Evolutionary conservation across 2,329 filamentous ascomycete genomes (phyloP), one percentile per base, ranked within the genome.

Genomic region (Fusarium sp.): DNA sequence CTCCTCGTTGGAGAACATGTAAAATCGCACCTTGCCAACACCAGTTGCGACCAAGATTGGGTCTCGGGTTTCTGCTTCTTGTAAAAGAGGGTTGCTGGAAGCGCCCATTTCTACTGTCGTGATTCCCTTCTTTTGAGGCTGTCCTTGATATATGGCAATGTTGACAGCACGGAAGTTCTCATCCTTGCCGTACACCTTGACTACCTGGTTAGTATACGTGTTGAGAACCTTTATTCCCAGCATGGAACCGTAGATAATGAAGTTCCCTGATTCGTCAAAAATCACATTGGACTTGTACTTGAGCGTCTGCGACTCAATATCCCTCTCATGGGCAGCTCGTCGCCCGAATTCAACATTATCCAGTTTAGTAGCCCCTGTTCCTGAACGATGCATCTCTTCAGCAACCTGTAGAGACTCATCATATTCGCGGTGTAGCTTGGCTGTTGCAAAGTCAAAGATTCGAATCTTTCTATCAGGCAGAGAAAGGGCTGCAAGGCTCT

Each of bases 61-160:
- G 76, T 99, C 96, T 64, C 94, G 87, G 20, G 89, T 88, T 79
- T 97, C 95, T 2, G 96, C 93, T 82, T 97, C 94, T 75, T 96
- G 92, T 4, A 99, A 86, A 1, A 99, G 86, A 0, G 96, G 96
- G 77, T 99, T 99, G 72, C 88, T 91, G 33, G 93, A 97, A 1
- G 96, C 96, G 2, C 96, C 96, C 96, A 99, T 99, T 69, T 94
- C 94, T 24, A 98, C 91, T 0, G 96, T 99, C 5, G 96, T 92
- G 17, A 98, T 83, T 14, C 92, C 92, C 79, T 98, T 98, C 80
- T 95, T 96, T 77, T 97, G 92, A 1, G 96, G 96, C 70, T 95
- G 92, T 45, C 96, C 96, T 82, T 99, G 96, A 77, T 99, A 99
- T 7, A 99, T 81, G 19, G 91, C 88, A 14, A 99, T 82, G 76